These are phyloP conservation scores for Microcyclospora pomicola DNA, from an alignment of 2,329 filamentous ascomycete genomes.

Conservation along the genomic window DNA sequence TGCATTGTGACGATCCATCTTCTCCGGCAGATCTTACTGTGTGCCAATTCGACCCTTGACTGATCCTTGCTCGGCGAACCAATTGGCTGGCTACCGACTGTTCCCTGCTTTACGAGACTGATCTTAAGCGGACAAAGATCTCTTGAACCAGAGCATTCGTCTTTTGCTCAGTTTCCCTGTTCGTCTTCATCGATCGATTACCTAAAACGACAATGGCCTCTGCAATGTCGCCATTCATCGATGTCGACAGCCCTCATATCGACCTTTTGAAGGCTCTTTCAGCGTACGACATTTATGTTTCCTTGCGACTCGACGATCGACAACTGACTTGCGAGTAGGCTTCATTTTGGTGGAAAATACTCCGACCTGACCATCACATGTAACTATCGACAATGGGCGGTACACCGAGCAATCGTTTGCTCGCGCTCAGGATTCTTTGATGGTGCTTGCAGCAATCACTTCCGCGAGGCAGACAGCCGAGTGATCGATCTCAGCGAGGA, in stretches of 20 bases:
- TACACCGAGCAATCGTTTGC: slow-evolving; percentile 36
- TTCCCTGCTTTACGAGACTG: too few relatives aligned
- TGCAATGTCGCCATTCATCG: background rate
- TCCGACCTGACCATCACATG: slow-evolving; percentile 36
- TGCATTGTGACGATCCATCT: too few relatives aligned
- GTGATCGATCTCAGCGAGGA: slow-evolving; percentile 25
- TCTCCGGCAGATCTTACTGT: too few relatives aligned
- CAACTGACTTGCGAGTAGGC: slow-evolving; percentile 8
- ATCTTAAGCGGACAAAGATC: too few relatives aligned
- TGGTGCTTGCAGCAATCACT: slow-evolving; percentile 24
- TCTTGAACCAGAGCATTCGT: too few relatives aligned
- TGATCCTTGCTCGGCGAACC: too few relatives aligned
- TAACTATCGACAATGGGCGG: slow-evolving; percentile 31
- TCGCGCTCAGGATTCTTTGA: slow-evolving; percentile 34
- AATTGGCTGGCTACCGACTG: too few relatives aligned
- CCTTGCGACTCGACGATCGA: too few relatives aligned
- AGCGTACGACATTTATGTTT: slow-evolving; percentile 25
- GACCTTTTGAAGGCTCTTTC: slow-evolving; percentile 31
- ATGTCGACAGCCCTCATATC: slow-evolving; percentile 5
- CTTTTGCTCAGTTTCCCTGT: too few relatives aligned
- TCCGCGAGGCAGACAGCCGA: slow-evolving; percentile 21
- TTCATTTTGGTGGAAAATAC: slow-evolving; percentile 27
- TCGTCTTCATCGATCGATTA: too few relatives aligned
- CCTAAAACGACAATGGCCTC: slow-evolving; percentile 1
- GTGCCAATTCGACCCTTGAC: too few relatives aligned